phyloP scores from a whole-genome alignment of 306 rosid species.

The Quercus gilva region DNA sequence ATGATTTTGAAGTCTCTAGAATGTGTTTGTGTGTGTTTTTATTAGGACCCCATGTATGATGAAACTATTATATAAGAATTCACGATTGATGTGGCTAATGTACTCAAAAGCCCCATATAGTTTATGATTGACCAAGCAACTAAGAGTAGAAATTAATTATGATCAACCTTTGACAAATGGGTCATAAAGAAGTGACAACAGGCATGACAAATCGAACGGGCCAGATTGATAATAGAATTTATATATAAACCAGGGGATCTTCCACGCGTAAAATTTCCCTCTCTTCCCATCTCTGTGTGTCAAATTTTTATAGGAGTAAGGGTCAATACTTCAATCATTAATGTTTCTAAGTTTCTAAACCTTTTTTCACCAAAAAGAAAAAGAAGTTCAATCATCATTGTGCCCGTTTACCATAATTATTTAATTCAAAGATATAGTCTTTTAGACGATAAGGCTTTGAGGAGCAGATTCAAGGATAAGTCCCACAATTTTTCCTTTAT shows the following conservation, averaged over 20 bases:
- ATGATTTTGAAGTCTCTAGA: slow-evolving; percentile 6
- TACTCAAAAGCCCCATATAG: not conserved
- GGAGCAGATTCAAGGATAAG: too few relatives aligned
- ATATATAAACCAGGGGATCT: slow-evolving; percentile 1
- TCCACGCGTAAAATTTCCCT: not conserved
- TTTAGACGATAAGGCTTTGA: too few relatives aligned
- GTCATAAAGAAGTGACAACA: slow-evolving; percentile 4
- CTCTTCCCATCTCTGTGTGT: not conserved
- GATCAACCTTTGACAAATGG: not conserved
- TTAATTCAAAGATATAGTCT: too few relatives aligned
- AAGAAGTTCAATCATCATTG: too few relatives aligned
- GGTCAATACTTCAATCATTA: too few relatives aligned
- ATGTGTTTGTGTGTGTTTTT: slow-evolving; percentile 4
- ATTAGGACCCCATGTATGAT: not conserved
- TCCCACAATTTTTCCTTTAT: too few relatives aligned
- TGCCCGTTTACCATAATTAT: too few relatives aligned
- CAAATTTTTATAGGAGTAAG: not conserved
- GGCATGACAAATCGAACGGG: slow-evolving; percentile 1
- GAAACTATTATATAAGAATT: not conserved
- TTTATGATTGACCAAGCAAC: not conserved
- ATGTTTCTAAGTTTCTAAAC: too few relatives aligned
- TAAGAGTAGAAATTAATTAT: not conserved
- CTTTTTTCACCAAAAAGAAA: too few relatives aligned
- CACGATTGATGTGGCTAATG: not conserved
- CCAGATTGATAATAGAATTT: not conserved